These are phyloP conservation scores for Bacterosira constricta DNA, from an alignment of 108 stramenopile species.

Conservation along the genomic window DNA sequence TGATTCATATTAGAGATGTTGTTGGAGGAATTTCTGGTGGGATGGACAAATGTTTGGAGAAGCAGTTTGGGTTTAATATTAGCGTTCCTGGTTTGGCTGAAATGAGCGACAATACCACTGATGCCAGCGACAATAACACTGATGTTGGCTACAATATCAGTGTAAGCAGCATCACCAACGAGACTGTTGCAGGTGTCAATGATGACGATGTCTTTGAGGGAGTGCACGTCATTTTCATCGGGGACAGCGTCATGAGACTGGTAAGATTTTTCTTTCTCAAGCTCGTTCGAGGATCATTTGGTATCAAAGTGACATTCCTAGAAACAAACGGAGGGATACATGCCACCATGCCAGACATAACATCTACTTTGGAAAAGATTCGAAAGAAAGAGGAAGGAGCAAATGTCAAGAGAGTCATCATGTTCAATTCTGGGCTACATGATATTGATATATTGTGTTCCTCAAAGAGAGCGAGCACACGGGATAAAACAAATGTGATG, in stretches of 20 bases:
- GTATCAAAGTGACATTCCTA: constrained; percentile 31
- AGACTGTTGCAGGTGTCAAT: background rate
- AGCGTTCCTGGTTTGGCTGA: background rate
- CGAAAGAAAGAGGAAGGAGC: constrained; percentile 9
- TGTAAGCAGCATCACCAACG: background rate
- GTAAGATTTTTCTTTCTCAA: constrained; percentile 50
- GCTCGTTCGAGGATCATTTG: constrained; percentile 9
- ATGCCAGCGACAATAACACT: background rate
- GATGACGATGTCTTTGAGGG: constrained; percentile 1
- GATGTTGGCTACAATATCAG: background rate
- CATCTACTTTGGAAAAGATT: constrained; percentile 10
- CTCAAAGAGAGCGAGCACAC: constrained; percentile 28
- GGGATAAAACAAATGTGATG: constrained; percentile 35
- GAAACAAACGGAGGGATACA: constrained; percentile 47
- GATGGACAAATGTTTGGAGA: constrained; percentile 19
- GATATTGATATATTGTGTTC: constrained; percentile 73
- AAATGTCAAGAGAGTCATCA: constrained; percentile 44
- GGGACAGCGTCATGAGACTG: constrained; percentile 73
- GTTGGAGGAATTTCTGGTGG: constrained; percentile 12
- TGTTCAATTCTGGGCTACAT: constrained; percentile 81
- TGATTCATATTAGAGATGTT: constrained; percentile 44
- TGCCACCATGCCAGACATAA: constrained; percentile 26
- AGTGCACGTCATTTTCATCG: constrained; percentile 73
- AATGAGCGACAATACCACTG: background rate
- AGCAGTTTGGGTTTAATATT: background rate